Evolutionary conservation across 2,329 filamentous ascomycete genomes (phyloP).

Genomic region (Botrytis paeoniae): DNA sequence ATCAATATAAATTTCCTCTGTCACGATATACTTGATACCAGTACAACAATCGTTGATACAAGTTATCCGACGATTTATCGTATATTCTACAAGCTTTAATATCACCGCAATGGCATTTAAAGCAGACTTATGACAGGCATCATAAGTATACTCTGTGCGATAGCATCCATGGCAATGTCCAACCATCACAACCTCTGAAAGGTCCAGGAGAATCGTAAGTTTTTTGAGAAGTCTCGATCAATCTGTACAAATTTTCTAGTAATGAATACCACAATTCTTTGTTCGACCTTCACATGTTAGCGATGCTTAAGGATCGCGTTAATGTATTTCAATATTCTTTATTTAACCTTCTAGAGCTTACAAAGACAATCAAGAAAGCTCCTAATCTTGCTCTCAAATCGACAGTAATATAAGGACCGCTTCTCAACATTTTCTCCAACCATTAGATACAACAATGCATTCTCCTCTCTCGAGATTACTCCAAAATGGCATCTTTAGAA

Average conservation of each 20-base stretch:
- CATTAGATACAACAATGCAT: background rate
- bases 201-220: background rate
- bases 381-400: background rate
- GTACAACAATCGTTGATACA: background rate
- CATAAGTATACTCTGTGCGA: background rate
- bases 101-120: background rate
- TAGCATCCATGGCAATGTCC: background rate
- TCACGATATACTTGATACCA: background rate
- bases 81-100: background rate
- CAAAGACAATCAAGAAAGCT: background rate
- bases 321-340: background rate
- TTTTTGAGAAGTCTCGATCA: constrained; percentile 4
- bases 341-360: constrained; percentile 3
- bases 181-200: background rate
- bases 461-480: background rate
- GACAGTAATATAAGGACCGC: background rate
- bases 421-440: background rate
- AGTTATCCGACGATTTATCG: background rate
- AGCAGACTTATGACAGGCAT: background rate
- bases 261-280: background rate
- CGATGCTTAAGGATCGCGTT: background rate
- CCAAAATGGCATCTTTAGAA: constrained; percentile 11
- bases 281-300: background rate
- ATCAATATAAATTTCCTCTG: background rate
- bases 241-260: background rate